A percentile compares a stretch with the other conserved stretches of the same genome.
Evolutionary conservation across 805 yeast genomes (phyloP).

Genomic region (Saturnispora mendoncae): DNA sequence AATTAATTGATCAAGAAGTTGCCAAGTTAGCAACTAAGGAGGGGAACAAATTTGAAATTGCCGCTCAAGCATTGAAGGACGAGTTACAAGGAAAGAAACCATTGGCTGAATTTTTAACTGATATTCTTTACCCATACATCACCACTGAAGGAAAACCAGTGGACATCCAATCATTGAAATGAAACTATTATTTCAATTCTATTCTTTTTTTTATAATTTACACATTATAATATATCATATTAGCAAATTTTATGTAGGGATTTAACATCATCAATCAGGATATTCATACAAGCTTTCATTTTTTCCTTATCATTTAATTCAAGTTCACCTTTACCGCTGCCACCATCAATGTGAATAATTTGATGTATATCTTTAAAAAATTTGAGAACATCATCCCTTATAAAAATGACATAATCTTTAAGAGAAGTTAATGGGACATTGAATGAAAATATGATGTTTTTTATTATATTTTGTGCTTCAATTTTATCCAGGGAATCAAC

Average conservation of each 20-base stretch:
- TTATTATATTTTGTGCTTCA: constrained; percentile 16
- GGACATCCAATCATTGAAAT: constrained; percentile 26
- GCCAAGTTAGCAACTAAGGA: constrained; percentile 43
- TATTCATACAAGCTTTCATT: constrained; percentile 12
- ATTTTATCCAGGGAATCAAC: constrained; percentile 12
- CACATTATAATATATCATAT: neutral
- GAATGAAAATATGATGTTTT: constrained; percentile 16
- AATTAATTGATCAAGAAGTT: constrained; percentile 55
- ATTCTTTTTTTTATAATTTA: neutral
- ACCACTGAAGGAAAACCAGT: constrained; percentile 36
- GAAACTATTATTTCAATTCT: neutral
- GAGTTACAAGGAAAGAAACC: constrained; percentile 59
- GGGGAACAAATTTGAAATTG: constrained; percentile 59
- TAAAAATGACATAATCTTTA: constrained; percentile 10
- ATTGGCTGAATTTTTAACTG: constrained; percentile 71
- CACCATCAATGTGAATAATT: constrained; percentile 11
- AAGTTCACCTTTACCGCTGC: neutral
- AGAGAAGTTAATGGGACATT: constrained; percentile 11
- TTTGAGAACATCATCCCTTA: constrained; percentile 12
- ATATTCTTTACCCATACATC: constrained; percentile 65
- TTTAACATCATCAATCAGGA: constrained; percentile 13
- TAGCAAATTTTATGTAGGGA: constrained; percentile 2
- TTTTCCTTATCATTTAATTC: constrained; percentile 9
- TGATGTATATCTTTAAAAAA: constrained; percentile 14
- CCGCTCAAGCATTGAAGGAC: constrained; percentile 62